Base-by-base conservation (phyloP, 208 protist species). In the Novymonas esmeraldas region DNA sequence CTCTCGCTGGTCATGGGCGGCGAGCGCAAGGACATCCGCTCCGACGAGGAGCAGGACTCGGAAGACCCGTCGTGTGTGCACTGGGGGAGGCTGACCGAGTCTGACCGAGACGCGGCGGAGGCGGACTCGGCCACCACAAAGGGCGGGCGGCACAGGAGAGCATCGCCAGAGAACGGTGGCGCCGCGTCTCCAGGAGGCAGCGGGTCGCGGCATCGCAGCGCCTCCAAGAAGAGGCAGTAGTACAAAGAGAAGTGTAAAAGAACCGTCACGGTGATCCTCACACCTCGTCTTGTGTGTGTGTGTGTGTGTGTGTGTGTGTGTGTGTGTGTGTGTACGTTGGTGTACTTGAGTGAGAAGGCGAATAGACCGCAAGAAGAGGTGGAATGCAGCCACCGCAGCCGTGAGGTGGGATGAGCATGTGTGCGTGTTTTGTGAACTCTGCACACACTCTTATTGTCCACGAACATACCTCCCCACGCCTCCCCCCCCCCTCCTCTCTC, bases 1-100 rank as follows among this genome's bases (percentile, higher is more conserved):
- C 5, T 75, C 13, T 31, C 44, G 0, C 55, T 87, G 1, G 14
- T 75, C 5, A 33, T 36, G n/a, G 81, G 81, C 13, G 75, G 50
- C 20, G 57, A 74, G 33, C 70, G 76, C 48, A 79, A 74, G 51
- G 87, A 93, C 61, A 78, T 89, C 28, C 87, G 87, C 60, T 80
- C 68, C n/a, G 84, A 85, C 18, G 81, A 74, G 14, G 78, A 89
- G 2, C 61, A 73, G 16, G 66, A 71, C 24, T 64, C 64, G 11
- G 75, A 73, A 34, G 42, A 44, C 14, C 62, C 70, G 50, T 70
- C 46, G 34, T 57, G 61, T 34, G 66, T 57, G 24, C 41, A 65
- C 26, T 69, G 70, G 59, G 63, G 74, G 28, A 6, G 6, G 5
- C 2, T 60, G 34, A 33, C 51, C 2, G 67, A 66, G 28, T 46